phyloP scores from a whole-genome alignment of 257 asterid genomes.

The Capsicum pubescens region DNA sequence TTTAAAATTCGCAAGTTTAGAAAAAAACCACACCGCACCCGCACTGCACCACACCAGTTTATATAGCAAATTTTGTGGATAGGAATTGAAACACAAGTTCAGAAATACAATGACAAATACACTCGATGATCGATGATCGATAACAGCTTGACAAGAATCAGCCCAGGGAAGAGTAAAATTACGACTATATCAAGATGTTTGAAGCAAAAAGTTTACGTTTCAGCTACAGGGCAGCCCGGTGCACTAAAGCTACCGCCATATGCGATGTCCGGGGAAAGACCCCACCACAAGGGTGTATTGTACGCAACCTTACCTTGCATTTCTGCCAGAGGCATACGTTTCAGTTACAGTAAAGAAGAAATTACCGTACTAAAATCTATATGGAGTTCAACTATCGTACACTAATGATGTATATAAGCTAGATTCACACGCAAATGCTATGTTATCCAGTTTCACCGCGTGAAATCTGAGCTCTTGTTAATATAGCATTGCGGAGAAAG shows the following conservation, averaged over 20 bases:
- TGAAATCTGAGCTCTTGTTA: slow-evolving; percentile 1
- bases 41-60: too few species aligned
- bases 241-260: too few species aligned
- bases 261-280: too few species aligned
- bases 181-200: neutral
- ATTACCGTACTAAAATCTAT: neutral
- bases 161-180: neutral
- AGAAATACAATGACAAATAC: neutral
- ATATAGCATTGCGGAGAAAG: too few species aligned
- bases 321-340: too few species aligned
- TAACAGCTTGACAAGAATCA: neutral
- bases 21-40: too few species aligned
- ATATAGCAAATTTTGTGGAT: neutral
- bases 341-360: neutral
- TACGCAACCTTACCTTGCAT: too few species aligned
- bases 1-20: too few species aligned
- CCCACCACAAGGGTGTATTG: too few species aligned
- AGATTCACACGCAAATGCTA: neutral
- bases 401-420: neutral
- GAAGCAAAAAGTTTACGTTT: neutral
- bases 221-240: too few species aligned
- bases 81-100: neutral
- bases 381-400: neutral
- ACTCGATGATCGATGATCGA: neutral
- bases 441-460: neutral